Evolutionary conservation across 2,329 filamentous ascomycete genomes (phyloP), one percentile per base, ranked within the genome.

Genomic region (Hortaea sp.): DNA sequence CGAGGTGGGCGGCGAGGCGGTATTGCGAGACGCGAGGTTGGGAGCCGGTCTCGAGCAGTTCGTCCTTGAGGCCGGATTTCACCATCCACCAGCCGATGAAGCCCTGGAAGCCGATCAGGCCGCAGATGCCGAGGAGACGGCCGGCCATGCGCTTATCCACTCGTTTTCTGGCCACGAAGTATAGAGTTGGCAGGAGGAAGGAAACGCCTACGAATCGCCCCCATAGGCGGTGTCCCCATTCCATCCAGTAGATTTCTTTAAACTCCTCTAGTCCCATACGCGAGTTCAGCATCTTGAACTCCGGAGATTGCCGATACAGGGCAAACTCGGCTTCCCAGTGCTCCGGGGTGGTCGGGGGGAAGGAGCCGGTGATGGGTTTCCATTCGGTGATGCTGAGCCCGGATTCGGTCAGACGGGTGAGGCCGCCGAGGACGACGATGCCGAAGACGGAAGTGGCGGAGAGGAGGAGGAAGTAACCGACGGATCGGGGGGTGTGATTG

Each of bases 51-150:
- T 86, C 86, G 63, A 98, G 95, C 29, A 98, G 77, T 65, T 98
- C 92, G 63, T 97, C 92, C 65, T 90, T 94, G 52, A 98, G 74
- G 1, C 92, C 92, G 7, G 86, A 94, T 68, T 94, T 94, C 57
- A 98, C 92, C 92, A 98, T 98, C 88, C 92, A 98, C 92, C 92
- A 98, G 45, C 92, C 92, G 53, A 98, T 82, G 60, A 92, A 79
- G 39, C 92, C 92, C 66, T 98, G 92, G 66, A 95, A 92, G 45
- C 88, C 92, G 59, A 98, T 95, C 57, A 97, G 74, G 42, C 77
- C 79, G 39, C 87, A 86, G 52, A 98, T 97, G 9, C 88, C 90
- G 37, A 80, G 70, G 10, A 98, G 74, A 52, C 85, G 83, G 57
- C 74, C 65, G 11, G 88, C 82, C 82, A 95, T 94, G 44, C 78